Base-by-base conservation (phyloP, 495 filamentous ascomycete species). In the Aspergillus conjunctus region DNA sequence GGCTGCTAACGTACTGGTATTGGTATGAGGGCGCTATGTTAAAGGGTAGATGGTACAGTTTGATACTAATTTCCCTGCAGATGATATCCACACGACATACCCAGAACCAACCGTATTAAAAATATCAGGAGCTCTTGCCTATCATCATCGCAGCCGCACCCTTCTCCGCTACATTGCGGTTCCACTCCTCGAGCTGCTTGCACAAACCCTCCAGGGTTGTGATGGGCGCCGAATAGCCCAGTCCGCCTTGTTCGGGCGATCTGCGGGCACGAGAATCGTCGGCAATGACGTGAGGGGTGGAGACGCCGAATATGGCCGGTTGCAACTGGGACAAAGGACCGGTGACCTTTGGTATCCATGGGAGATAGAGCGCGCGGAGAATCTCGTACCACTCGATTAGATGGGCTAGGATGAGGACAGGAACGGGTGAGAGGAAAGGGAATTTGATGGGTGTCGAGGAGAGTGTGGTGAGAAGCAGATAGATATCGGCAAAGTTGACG, bases 161-260 rank as follows among this genome's bases (percentile, higher is more conserved):
- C 31, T 70, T 64, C 21, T 26, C 31, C 43, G 61, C 62, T 18
- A 66, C 69, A 52, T 50, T 22, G 9, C 53, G 48, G 17, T 66
- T 66, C 64, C 64, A 66, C 22, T 60, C 56, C 20, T 51, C 53
- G 14, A 87, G 54, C 60, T 86, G 73, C 62, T 78, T 75, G 51
- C 72, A 72, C 79, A 86, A 79, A 4, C 82, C 83, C 7, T 85
- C 77, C 9, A 85, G 60, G 8, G 81, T 85, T 0, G 75, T 82
- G 20, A 85, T 34, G 0, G 82, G 74, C 1, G 80, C 72, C 0
- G 63, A 54, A 64, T 84, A 85, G 6, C 81, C 84, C 22, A 87
- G 52, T 1, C 82, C 82, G 5, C 83, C 83, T 18, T 72, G 43
- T 18, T 70, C 69, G 1, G 81, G 77, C 1, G 73, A 59, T 64